Conservation (phyloP, 139 green algal genomes). For the Axilococcus clingmanii region DNA sequence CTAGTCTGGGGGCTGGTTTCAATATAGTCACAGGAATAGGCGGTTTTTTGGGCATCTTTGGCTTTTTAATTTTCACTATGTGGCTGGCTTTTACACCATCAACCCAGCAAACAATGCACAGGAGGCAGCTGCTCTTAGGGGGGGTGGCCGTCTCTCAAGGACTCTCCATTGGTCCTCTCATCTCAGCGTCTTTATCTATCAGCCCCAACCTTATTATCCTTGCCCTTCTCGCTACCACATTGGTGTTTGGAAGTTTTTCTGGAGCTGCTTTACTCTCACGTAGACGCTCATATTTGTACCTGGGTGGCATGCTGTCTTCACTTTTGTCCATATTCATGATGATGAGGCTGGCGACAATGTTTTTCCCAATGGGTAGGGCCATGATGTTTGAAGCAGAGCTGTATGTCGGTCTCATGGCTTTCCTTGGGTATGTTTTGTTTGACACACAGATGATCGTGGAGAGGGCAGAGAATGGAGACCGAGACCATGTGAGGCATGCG, state of each 20-base stretch:
- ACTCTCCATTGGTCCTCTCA: too few relatives aligned
- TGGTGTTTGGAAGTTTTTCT: constrained; percentile 62
- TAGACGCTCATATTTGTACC: constrained; percentile 46
- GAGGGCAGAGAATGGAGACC: constrained; percentile 15
- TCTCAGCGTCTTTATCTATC: too few relatives aligned
- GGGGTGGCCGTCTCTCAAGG: too few relatives aligned
- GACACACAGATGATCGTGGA: constrained; percentile 65
- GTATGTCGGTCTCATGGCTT: constrained; percentile 56
- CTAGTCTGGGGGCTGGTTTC: constrained; percentile 21
- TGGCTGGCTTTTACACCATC: constrained; percentile 27
- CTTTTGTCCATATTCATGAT: constrained; percentile 24
- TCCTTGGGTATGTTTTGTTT: constrained; percentile 59
- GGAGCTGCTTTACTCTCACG: constrained; percentile 43
- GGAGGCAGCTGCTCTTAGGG: too few relatives aligned
- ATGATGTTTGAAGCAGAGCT: constrained; percentile 42
- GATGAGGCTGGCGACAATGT: constrained; percentile 40
- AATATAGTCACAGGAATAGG: constrained; percentile 22
- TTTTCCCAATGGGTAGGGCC: constrained; percentile 25
- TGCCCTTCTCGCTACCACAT: too few relatives aligned
- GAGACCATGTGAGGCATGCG: constrained; percentile 26
- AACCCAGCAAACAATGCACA: too few relatives aligned
- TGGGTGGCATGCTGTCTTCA: constrained; percentile 34
- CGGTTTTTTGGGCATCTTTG: constrained; percentile 28
- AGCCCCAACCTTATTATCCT: too few relatives aligned
- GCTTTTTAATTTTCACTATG: constrained; percentile 31